Conservation (phyloP, 441 rosid genomes). For the Bocquillonia castaneifolia region DNA sequence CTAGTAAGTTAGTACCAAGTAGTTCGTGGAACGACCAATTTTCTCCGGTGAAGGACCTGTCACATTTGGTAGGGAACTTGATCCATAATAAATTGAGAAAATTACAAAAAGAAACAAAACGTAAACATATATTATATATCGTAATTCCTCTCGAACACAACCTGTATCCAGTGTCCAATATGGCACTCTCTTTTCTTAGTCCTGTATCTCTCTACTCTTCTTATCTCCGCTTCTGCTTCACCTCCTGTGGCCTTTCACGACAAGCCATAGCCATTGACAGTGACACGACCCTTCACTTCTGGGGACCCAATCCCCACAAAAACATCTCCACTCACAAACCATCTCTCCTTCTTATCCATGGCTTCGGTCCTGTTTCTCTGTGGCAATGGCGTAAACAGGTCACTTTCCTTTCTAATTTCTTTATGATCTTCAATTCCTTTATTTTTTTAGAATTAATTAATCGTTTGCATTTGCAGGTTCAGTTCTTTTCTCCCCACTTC, state of each 20-base stretch:
- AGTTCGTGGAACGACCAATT: too few relatives aligned
- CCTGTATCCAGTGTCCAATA: too few relatives aligned
- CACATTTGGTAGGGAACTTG: too few relatives aligned
- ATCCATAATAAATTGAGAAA: too few relatives aligned
- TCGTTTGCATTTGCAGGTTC: slow-evolving; percentile 27
- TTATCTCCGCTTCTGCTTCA: slow-evolving; percentile 69
- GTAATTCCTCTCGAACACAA: too few relatives aligned
- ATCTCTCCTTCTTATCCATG: slow-evolving; percentile 58
- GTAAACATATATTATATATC: too few relatives aligned
- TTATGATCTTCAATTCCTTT: too few relatives aligned
- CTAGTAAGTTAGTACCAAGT: too few relatives aligned
- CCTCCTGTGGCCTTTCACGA: slow-evolving; percentile 50
- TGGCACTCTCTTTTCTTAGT: slow-evolving; percentile 48
- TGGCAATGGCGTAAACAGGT: slow-evolving; percentile 81
- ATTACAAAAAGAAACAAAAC: too few relatives aligned
- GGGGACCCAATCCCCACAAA: slow-evolving; percentile 47
- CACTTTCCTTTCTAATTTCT: not conserved
- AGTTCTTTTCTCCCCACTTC: slow-evolving; percentile 44
- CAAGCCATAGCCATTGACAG: slow-evolving; percentile 38
- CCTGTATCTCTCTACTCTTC: slow-evolving; percentile 40
- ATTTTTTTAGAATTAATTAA: too few relatives aligned
- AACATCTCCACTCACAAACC: slow-evolving; percentile 26
- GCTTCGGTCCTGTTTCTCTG: slow-evolving; percentile 66
- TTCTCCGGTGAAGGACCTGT: too few relatives aligned
- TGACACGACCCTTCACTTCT: slow-evolving; percentile 57